A percentile compares a stretch with the other conserved stretches of the same genome.
Conservation (phyloP, 2,329 filamentous ascomycete species). For the Waltergamsia citrina region DNA sequence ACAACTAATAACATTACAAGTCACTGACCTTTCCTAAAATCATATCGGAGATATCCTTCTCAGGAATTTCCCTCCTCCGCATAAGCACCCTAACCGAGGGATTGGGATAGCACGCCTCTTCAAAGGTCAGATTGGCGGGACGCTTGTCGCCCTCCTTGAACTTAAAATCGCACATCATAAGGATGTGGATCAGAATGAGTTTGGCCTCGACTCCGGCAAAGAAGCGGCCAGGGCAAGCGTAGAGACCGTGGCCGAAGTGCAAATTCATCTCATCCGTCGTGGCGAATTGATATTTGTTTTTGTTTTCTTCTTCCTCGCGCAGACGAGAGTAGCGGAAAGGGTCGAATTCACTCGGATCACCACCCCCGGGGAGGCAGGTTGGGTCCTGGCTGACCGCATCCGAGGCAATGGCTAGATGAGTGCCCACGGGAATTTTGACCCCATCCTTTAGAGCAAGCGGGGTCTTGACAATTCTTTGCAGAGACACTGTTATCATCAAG, state of each 20-base stretch:
- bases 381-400: constrained; percentile 23
- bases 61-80: too few species aligned
- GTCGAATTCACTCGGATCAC: constrained; percentile 30
- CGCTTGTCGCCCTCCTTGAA: too few species aligned
- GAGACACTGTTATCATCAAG: constrained; percentile 27
- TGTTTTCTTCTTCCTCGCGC: constrained; percentile 22
- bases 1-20: too few species aligned
- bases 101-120: too few species aligned
- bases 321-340: constrained; percentile 33
- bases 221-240: constrained; percentile 32
- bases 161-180: constrained; percentile 18
- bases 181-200: constrained; percentile 15
- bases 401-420: constrained; percentile 1
- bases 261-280: constrained; percentile 34
- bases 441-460: constrained; percentile 35
- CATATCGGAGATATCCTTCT: too few species aligned
- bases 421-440: constrained; percentile 27
- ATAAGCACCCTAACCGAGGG: too few species aligned
- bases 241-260: constrained; percentile 28
- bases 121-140: too few species aligned
- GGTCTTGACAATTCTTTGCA: constrained; percentile 34
- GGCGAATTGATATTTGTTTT: constrained; percentile 28
- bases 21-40: too few species aligned
- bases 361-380: constrained; percentile 29
- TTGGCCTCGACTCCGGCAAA: constrained; percentile 31